Evolutionary conservation across 1,284 basidiomycete species (phyloP).

Genomic region (Ganoderma sinense): DNA sequence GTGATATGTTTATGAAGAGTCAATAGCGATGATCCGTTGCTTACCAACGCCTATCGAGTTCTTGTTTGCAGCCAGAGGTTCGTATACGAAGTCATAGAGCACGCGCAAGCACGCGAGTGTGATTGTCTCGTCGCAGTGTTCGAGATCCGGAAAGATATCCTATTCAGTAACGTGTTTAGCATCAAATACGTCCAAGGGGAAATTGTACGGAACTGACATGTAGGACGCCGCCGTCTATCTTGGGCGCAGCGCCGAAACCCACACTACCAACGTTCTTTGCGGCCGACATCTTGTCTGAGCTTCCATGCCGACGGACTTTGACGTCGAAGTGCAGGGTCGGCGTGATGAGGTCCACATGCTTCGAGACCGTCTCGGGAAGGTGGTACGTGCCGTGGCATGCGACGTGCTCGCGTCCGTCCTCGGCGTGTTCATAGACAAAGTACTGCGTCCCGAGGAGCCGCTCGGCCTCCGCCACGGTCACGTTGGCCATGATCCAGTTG

Average conservation of each 20-base stretch:
- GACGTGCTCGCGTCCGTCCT: conserved; percentile 26
- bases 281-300: conserved; percentile 13
- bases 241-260: conserved; percentile 10
- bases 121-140: conserved; percentile 49
- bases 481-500: conserved; percentile 53
- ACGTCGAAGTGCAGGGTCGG: conserved; percentile 36
- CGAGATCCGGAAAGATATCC: conserved; percentile 23
- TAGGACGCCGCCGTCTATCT: conserved; percentile 55
- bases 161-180: conserved; percentile 17
- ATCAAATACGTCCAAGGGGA: not conserved
- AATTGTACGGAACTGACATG: conserved; percentile 44
- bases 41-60: conserved; percentile 61
- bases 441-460: conserved; percentile 53
- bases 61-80: conserved; percentile 47
- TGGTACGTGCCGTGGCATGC: conserved; percentile 31
- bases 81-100: conserved; percentile 58
- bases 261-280: conserved; percentile 26
- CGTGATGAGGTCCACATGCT: conserved; percentile 33
- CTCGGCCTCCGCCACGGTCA: conserved; percentile 54
- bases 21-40: not conserved
- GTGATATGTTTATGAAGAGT: conserved; percentile 28
- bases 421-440: conserved; percentile 48
- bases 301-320: conserved; percentile 21
- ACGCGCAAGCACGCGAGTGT: conserved; percentile 61
- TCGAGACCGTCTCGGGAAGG: conserved; percentile 32